Evolutionary conservation across 1,284 basidiomycete genomes (phyloP), one percentile per base, ranked within the genome.

Genomic region (Fomitopsis schrenkii): DNA sequence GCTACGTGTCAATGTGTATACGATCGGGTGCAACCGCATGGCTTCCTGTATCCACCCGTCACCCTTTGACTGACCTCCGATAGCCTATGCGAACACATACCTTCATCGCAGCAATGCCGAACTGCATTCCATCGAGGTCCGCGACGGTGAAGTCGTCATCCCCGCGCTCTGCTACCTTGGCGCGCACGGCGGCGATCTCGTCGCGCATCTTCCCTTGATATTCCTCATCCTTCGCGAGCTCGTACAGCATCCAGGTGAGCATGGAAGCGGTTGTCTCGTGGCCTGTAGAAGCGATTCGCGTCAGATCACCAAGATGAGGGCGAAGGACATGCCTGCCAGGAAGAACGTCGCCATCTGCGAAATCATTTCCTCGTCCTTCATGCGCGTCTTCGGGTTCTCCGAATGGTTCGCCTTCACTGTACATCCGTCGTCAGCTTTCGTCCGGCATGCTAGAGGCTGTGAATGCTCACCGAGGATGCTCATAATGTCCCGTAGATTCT

Each of bases 121-220:
- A 84, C 26, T 79, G 76, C 80, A 87, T 85, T 52, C 71, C 65
- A 52, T 86, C 83, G 50, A 83, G 75, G 65, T 86, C 83, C 8
- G 72, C 67, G n/a, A 76, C 64, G n/a, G 76, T 76, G 65, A 83
- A 80, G 44, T 79, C 72, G 14, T 73, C 63, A 42, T 76, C 73
- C 2, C 78, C 80, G 19, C 79, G 75, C 46, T 70, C 71, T 57
- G 70, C 71, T 6, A 83, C 67, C n/a, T 66, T 70, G 4, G 68
- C 68, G 62, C 80, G 74, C 60, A 70, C 69, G 15, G 62, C 62
- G 42, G 66, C 71, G 53, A 83, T 76, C 66, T 84, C 82, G 2
- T 66, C 61, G 42, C 79, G 75, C 28, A 83, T 74, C 30, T 70
- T 70, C 9, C 61, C 64, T 64, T 82, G 82, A 5, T 76, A 72